phyloP scores from a whole-genome alignment of 768 basidiomycete species.

The Tubosaeta brunneosetosa region DNA sequence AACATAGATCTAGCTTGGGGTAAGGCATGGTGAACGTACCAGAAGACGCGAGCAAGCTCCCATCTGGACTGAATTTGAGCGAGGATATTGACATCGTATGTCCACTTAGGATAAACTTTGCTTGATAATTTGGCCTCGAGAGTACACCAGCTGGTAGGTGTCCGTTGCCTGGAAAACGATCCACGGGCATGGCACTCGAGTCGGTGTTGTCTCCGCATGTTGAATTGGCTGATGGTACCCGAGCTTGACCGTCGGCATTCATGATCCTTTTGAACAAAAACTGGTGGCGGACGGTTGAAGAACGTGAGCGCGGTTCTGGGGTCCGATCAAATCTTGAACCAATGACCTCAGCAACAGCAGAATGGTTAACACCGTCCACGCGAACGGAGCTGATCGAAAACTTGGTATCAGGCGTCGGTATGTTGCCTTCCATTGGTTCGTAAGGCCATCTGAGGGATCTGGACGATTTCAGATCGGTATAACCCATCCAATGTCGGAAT shows the following conservation, averaged over 20 bases:
- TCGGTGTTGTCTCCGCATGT: constrained; percentile 1
- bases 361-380: constrained; percentile 72
- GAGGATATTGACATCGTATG: constrained; percentile 80
- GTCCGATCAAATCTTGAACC: constrained; percentile 1
- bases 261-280: constrained; percentile 3
- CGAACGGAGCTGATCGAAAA: constrained; percentile 86
- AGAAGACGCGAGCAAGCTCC: constrained; percentile 73
- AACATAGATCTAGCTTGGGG: not conserved
- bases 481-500: constrained; percentile 92
- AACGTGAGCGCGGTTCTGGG: constrained; percentile 4
- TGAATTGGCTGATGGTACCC: not conserved
- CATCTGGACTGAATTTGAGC: constrained; percentile 86
- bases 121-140: constrained; percentile 48
- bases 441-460: not conserved
- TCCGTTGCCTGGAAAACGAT: constrained; percentile 2
- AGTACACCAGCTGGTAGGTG: not conserved
- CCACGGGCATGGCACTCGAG: constrained; percentile 10
- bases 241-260: constrained; percentile 11
- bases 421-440: constrained; percentile 24
- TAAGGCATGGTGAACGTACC: constrained; percentile 46
- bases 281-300: no score
- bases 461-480: constrained; percentile 70
- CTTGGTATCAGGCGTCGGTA: constrained; percentile 86
- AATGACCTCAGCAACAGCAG: constrained; percentile 39
- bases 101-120: constrained; percentile 66